Conservation (phyloP, 75 land plant species). For the Pinus tabuliformis region DNA sequence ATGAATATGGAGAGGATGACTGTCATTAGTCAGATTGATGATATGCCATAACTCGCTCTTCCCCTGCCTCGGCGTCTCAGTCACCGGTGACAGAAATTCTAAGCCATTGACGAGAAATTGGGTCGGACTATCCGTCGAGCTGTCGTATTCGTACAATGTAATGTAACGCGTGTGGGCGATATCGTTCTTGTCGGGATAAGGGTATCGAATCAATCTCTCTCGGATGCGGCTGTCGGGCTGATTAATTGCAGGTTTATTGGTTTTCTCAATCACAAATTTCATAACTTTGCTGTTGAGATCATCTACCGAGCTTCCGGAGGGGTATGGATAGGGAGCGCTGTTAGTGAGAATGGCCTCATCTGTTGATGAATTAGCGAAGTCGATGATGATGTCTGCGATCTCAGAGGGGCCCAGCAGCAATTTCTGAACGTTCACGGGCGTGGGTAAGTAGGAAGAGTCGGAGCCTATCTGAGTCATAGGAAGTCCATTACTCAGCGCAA, state of each 20-base stretch:
- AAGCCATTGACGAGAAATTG: conserved; percentile 51
- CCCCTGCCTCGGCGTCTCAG: conserved; percentile 67
- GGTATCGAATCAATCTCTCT: conserved; percentile 15
- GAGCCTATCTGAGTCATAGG: conserved; percentile 56
- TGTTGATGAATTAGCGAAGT: conserved; percentile 32
- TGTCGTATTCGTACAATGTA: conserved; percentile 63
- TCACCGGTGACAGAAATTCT: conserved; percentile 45
- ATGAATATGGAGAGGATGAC: conserved; percentile 16
- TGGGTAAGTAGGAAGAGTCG: conserved; percentile 53
- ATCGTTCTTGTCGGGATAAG: conserved; percentile 11
- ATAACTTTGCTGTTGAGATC: conserved; percentile 64
- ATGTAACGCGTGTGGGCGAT: conserved; percentile 43
- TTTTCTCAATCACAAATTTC: conserved; percentile 43
- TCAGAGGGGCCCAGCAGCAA: conserved; percentile 69
- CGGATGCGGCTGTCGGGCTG: conserved; percentile 22
- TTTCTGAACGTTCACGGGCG: conserved; percentile 21
- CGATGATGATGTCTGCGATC: conserved; percentile 69
- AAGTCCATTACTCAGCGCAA: conserved; percentile 44
- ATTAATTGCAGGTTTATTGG: conserved; percentile 1
- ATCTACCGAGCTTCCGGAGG: conserved; percentile 38
- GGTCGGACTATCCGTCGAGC: conserved; percentile 44
- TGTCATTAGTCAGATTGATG: conserved; percentile 74
- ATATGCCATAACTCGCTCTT: conserved; percentile 70
- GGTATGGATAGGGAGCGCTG: conserved; percentile 56
- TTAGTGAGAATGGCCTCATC: conserved; percentile 30